Conservation (phyloP, 352 stramenopile genomes). For the Globisporangium paroecandrum region DNA sequence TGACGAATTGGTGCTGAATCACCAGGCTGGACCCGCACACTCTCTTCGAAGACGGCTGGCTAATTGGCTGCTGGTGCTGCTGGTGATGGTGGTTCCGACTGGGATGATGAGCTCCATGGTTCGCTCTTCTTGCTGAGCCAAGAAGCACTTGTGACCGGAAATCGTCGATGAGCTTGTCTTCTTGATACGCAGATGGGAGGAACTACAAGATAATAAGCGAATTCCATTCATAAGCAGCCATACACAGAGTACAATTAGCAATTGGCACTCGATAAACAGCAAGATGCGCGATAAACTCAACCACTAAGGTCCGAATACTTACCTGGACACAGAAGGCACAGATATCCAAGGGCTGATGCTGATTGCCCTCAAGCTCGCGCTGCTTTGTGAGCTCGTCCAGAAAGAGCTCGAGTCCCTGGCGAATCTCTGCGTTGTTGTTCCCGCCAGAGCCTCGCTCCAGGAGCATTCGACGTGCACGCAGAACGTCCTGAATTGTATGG, state of each 20-base stretch:
- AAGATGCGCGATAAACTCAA: background rate
- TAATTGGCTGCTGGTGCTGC: constrained; percentile 14
- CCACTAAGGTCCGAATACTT: background rate
- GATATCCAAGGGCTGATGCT: constrained; percentile 35
- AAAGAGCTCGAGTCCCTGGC: constrained; percentile 41
- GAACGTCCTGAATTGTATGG: constrained; percentile 31
- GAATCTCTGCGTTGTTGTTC: constrained; percentile 21
- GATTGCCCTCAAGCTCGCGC: constrained; percentile 28
- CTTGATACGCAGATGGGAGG: constrained; percentile 41
- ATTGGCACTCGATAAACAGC: background rate
- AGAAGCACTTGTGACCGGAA: constrained; percentile 25
- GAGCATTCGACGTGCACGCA: constrained; percentile 54
- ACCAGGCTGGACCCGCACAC: constrained; percentile 39
- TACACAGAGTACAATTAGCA: background rate
- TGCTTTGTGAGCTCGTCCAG: constrained; percentile 35
- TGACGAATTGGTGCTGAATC: constrained; percentile 52
- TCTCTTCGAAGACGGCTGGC: constrained; percentile 4
- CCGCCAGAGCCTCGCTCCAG: constrained; percentile 30
- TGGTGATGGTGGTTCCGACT: constrained; percentile 10
- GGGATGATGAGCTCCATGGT: constrained; percentile 10
- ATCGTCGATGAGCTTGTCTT: constrained; percentile 35
- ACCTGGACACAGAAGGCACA: constrained; percentile 47
- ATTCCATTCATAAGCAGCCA: background rate
- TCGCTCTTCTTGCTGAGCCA: constrained; percentile 15
- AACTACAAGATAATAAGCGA: constrained; percentile 25